A percentile compares a stretch with the other conserved stretches of the same genome.
phyloP scores from a whole-genome alignment of 371 early-diverging fungal genomes.

The Apophysomyces sp. region DNA sequence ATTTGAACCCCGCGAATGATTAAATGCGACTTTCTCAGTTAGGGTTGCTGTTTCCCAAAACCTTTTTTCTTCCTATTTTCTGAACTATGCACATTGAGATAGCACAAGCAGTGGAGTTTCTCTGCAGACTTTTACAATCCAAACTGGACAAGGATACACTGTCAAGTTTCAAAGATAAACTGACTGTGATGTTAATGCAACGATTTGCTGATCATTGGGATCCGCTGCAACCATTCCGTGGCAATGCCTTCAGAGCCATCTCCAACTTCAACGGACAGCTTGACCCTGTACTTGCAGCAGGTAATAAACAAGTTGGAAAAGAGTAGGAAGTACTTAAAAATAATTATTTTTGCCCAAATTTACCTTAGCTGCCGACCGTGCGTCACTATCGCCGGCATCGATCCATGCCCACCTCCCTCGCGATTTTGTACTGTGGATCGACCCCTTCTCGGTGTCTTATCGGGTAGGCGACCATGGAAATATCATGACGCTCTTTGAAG shows the following conservation, averaged over 20 bases:
- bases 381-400: conserved; percentile 29
- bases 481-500: conserved; percentile 66
- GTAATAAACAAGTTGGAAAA: conserved; percentile 29
- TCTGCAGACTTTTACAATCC: conserved; percentile 47
- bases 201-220: conserved; percentile 71
- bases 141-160: conserved; percentile 30
- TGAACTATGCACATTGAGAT: conserved; percentile 59
- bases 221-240: conserved; percentile 55
- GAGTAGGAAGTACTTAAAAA: neutral
- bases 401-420: conserved; percentile 60
- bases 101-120: conserved; percentile 52
- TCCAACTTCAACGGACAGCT: conserved; percentile 65
- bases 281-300: conserved; percentile 56
- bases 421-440: conserved; percentile 78
- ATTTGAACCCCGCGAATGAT: neutral
- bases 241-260: conserved; percentile 77
- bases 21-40: neutral
- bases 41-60: neutral
- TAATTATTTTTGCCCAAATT: neutral
- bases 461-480: conserved; percentile 73
- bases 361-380: conserved; percentile 44
- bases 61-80: conserved; percentile 9
- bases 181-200: conserved; percentile 32
- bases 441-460: conserved; percentile 73
- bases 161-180: conserved; percentile 33